Conservation (phyloP, 345 rosid species). For the Hirschfeldia incana region DNA sequence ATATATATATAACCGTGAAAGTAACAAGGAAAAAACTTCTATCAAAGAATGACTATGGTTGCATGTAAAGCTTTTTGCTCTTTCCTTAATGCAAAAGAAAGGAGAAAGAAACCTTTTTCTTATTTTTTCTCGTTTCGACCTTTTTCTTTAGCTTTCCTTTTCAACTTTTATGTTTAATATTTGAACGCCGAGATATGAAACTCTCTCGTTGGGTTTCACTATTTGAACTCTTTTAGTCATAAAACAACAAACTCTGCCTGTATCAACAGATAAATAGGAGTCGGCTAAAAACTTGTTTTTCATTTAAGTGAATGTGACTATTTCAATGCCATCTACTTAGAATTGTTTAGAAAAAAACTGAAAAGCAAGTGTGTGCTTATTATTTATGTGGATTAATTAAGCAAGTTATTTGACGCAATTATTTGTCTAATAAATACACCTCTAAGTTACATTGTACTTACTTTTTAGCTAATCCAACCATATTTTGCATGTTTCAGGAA, state of each 20-base stretch:
- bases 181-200: constrained; percentile 14
- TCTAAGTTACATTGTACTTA: not conserved
- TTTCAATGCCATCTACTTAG: not conserved
- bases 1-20: constrained; percentile 7
- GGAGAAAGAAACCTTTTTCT: constrained; percentile 3
- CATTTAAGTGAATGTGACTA: constrained; percentile 15
- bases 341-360: not conserved
- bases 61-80: constrained; percentile 26
- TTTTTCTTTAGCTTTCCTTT: constrained; percentile 7
- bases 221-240: constrained; percentile 23
- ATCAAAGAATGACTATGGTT: not conserved
- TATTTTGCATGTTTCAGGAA: not conserved
- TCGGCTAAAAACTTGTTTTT: constrained; percentile 7
- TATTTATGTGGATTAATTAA: not conserved
- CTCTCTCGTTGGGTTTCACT: constrained; percentile 17
- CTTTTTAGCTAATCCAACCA: not conserved
- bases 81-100: constrained; percentile 34
- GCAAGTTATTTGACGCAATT: constrained; percentile 4
- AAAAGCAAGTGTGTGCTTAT: not conserved
- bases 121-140: constrained; percentile 1
- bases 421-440: not conserved
- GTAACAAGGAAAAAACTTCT: not conserved
- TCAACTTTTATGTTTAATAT: not conserved
- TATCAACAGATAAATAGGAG: constrained; percentile 10
- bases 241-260: constrained; percentile 25